phyloP scores from a whole-genome alignment of 805 yeast species.

The Ogataea parapolymorpha region DNA sequence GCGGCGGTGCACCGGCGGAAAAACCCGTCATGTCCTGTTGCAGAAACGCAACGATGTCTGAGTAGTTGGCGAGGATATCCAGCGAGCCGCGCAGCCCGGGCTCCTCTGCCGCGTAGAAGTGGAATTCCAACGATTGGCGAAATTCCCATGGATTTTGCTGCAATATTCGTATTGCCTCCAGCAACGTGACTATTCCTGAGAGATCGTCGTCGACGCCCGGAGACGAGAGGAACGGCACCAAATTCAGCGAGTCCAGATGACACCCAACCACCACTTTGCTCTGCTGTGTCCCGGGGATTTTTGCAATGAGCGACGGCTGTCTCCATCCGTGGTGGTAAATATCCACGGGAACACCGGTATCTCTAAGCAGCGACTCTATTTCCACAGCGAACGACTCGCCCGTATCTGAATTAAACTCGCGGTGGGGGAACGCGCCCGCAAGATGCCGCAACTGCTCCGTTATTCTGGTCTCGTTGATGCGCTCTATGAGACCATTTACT shows the following conservation, averaged over 20 bases:
- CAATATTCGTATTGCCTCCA: constrained; percentile 71
- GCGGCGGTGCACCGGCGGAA: constrained; percentile 55
- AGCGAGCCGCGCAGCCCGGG: constrained; percentile 85
- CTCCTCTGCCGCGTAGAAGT: constrained; percentile 94
- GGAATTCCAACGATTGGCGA: constrained; percentile 77
- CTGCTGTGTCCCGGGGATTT: constrained; percentile 44
- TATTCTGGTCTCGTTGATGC: constrained; percentile 1
- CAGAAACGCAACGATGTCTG: constrained; percentile 72
- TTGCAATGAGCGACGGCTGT: constrained; percentile 73
- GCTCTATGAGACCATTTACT: background rate
- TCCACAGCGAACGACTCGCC: constrained; percentile 7
- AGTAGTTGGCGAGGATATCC: constrained; percentile 64
- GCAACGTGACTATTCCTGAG: constrained; percentile 74
- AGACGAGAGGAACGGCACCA: constrained; percentile 60
- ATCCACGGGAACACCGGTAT: constrained; percentile 12
- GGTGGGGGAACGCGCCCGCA: background rate
- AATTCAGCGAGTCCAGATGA: constrained; percentile 82
- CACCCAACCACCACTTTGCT: constrained; percentile 69
- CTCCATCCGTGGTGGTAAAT: constrained; percentile 70
- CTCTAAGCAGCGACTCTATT: constrained; percentile 38
- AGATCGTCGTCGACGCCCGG: constrained; percentile 98
- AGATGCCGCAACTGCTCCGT: constrained; percentile 1
- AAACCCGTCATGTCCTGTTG: constrained; percentile 96
- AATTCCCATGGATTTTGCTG: constrained; percentile 27
- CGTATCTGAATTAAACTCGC: constrained; percentile 3